phyloP scores from a whole-genome alignment of 208 protist genomes.

The Herpetomonas samuelpessoai region DNA sequence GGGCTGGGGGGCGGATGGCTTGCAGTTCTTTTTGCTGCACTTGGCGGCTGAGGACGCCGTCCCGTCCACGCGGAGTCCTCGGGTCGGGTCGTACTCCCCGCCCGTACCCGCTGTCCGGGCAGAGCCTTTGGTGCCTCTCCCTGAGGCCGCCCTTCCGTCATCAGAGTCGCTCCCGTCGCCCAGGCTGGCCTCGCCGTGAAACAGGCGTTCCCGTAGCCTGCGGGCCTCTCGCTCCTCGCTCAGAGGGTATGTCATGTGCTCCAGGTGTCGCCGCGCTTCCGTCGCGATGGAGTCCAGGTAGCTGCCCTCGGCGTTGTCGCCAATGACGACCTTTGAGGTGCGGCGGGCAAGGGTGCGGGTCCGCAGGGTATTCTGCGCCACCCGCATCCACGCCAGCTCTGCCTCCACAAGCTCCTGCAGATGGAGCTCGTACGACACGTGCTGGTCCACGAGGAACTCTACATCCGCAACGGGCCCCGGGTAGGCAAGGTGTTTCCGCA shows the following conservation, averaged over 20 bases:
- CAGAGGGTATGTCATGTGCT: background rate
- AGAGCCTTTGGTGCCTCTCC: no score
- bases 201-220: no score
- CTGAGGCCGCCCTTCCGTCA: background rate
- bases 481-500: slow-evolving; percentile 45
- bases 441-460: slow-evolving; percentile 72
- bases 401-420: slow-evolving; percentile 39
- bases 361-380: background rate
- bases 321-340: background rate
- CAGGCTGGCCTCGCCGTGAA: no score
- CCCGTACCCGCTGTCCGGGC: no score
- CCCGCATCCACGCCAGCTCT: slow-evolving; percentile 49
- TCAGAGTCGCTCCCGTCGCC: background rate
- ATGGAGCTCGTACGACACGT: slow-evolving; percentile 52
- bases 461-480: slow-evolving; percentile 54
- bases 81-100: no score
- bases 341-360: background rate
- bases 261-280: background rate
- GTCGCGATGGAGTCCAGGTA: background rate
- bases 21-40: no score
- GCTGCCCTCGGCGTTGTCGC: background rate
- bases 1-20: no score
- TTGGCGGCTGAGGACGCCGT: no score
- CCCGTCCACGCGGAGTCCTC: no score
- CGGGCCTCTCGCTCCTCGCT: background rate